Evolutionary conservation across 257 asterid species (phyloP).

Genomic region (Ballota nigra): DNA sequence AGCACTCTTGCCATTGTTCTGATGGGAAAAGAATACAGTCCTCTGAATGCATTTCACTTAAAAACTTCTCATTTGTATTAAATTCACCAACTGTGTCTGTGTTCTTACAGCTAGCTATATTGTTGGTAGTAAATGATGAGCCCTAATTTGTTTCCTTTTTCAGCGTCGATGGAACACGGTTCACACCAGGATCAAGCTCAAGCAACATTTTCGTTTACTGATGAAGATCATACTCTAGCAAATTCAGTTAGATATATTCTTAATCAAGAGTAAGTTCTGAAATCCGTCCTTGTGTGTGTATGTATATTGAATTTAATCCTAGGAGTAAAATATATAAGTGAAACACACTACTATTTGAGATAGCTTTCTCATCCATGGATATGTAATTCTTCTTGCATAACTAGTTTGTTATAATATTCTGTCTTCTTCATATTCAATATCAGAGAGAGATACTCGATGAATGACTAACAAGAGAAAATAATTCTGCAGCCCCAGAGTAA

Average conservation of each 20-base stretch:
- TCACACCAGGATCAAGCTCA: constrained; percentile 59
- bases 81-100: not conserved
- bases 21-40: not conserved
- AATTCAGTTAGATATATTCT: constrained; percentile 74
- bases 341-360: too few relatives aligned
- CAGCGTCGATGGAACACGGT: constrained; percentile 69
- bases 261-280: constrained; percentile 75
- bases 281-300: not conserved
- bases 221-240: constrained; percentile 90
- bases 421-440: not conserved
- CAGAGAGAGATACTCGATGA: not conserved
- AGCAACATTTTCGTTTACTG: constrained; percentile 70
- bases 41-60: not conserved
- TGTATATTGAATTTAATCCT: not conserved
- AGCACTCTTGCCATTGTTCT: not conserved
- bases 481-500: constrained; percentile 76
- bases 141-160: not conserved
- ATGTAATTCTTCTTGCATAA: not conserved
- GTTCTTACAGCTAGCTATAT: not conserved
- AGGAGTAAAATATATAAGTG: not conserved
- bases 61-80: not conserved
- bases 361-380: not conserved
- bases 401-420: not conserved
- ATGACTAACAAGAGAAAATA: not conserved
- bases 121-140: not conserved